Evolutionary conservation across 768 basidiomycete species (phyloP).

Genomic region (Rhizopogon salebrosus): DNA sequence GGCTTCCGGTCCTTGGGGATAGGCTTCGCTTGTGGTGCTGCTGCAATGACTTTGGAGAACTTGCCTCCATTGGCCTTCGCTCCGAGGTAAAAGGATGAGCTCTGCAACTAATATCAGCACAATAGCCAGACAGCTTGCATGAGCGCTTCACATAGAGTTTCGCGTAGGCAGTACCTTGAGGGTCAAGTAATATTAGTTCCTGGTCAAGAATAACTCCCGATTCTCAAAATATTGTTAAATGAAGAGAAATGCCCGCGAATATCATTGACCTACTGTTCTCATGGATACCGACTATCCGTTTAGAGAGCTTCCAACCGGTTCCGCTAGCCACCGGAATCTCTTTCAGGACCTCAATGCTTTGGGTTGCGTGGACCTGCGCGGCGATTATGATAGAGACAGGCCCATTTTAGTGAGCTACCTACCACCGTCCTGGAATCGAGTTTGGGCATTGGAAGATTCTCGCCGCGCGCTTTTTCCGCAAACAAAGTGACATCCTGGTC

Average conservation of each 20-base stretch:
- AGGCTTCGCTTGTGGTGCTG: slow-evolving; percentile 54
- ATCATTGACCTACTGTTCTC: slow-evolving; percentile 67
- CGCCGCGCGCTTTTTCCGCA: slow-evolving; percentile 35
- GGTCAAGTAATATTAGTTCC: slow-evolving; percentile 60
- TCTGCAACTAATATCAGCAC: slow-evolving; percentile 27
- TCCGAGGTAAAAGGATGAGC: slow-evolving; percentile 66
- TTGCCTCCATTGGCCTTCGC: slow-evolving; percentile 58
- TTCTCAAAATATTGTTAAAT: slow-evolving; percentile 38
- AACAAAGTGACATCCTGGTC: slow-evolving; percentile 72
- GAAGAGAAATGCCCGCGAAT: background rate
- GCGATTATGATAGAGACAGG: background rate
- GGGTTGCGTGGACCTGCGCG: slow-evolving; percentile 69
- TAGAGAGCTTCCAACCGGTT: slow-evolving; percentile 71
- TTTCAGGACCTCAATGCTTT: slow-evolving; percentile 75
- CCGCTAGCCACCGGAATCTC: slow-evolving; percentile 74
- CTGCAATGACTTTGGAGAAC: slow-evolving; percentile 57
- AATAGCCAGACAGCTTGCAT: background rate
- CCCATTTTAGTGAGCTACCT: slow-evolving; percentile 17
- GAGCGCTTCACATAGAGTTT: slow-evolving; percentile 49
- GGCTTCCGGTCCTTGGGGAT: slow-evolving; percentile 57
- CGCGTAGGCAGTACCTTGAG: slow-evolving; percentile 53
- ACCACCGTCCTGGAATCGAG: slow-evolving; percentile 62
- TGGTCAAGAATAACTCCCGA: slow-evolving; percentile 67
- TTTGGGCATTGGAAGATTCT: slow-evolving; percentile 57
- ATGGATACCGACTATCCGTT: slow-evolving; percentile 59